These are phyloP conservation scores for Cordyceps fumosorosea DNA, from an alignment of 2,329 filamentous ascomycete genomes.

Conservation along the genomic window DNA sequence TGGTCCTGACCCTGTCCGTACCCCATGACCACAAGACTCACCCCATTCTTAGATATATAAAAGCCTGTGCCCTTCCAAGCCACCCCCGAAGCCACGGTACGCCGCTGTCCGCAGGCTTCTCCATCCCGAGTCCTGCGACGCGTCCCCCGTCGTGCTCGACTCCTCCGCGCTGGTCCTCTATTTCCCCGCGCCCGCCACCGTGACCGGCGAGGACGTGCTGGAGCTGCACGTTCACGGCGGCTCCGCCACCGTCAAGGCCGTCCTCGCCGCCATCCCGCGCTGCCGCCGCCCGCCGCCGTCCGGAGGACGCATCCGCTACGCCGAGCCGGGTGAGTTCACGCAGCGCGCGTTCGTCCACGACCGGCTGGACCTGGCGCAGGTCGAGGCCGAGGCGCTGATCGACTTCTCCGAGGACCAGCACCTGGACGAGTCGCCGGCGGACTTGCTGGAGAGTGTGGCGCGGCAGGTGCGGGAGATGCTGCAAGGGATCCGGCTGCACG, in stretches of 20 bases:
- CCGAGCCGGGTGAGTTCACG: conserved; percentile 94
- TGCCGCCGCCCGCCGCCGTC: conserved; percentile 26
- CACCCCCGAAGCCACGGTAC: conserved; percentile 41
- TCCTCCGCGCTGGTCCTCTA: conserved; percentile 73
- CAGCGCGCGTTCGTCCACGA: conserved; percentile 83
- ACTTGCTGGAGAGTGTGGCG: conserved; percentile 65
- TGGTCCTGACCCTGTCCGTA: conserved; percentile 15
- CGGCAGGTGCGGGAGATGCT: conserved; percentile 56
- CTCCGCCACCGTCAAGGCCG: conserved; percentile 78
- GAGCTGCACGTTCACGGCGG: conserved; percentile 96
- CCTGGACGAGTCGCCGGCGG: conserved; percentile 78
- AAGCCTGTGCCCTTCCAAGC: conserved; percentile 42
- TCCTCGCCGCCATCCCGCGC: conserved; percentile 67
- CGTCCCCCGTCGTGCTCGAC: conserved; percentile 52
- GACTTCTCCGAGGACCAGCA: conserved; percentile 98
- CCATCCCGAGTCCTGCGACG: conserved; percentile 32
- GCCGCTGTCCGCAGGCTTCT: conserved; percentile 72
- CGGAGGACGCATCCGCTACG: conserved; percentile 60
- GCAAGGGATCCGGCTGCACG: conserved; percentile 59
- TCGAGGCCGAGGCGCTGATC: conserved; percentile 80
- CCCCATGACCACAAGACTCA: neutral
- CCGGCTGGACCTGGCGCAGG: conserved; percentile 79
- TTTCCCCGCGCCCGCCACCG: conserved; percentile 74
- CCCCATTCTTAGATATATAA: conserved; percentile 39
- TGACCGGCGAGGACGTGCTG: conserved; percentile 86